Base-by-base conservation (phyloP, 2,329 filamentous ascomycete genomes). In the Scedosporium minutisporum region DNA sequence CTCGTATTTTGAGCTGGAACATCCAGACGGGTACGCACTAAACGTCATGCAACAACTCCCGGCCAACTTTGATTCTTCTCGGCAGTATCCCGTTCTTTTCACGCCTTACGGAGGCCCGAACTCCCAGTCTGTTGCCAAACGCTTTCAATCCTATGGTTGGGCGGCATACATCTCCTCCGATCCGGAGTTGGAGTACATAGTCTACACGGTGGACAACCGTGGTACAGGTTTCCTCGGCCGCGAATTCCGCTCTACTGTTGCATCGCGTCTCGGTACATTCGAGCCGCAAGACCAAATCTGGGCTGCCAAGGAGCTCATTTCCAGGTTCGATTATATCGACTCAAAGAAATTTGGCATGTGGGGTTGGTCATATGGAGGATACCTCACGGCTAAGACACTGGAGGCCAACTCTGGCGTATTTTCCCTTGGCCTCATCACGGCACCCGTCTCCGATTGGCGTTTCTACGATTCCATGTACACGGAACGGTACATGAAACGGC, bases 401-500 rank as follows among this genome's bases (percentile, higher is more conserved):
- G 87, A 90, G 68, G 76, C 78, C 0, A 76, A 84, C 70, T 82
- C 82, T 18, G 82, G 81, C 1, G 80, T 81, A 16, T 88, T 90
- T 71, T 81, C 83, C 0, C 79, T 86, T 6, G 87, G 80, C 0
- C 72, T 89, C 9, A 85, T 87, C 67, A 85, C 84, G 0, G 87
- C 87, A 0, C 87, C 87, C 0, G 86, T 89, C 0, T 79, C 78
- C 2, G 87, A 90, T 73, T 89, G 85, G 84, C 80, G 86, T 1
- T 85, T 89, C 74, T 90, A 90, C 71, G 86, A 90, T 71, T 82
- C 79, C 62, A 83, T 89, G 77, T 90, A 89, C 71, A 88, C 87
- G 0, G 87, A 90, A 71, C 81, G 87, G 10, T 90, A 88, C 74
- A 89, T 90, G 87, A 88, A 88, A 73, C 82, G 78, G 1, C 77